phyloP scores from a whole-genome alignment of 345 rosid genomes.

The Aquilaria malaccensis region DNA sequence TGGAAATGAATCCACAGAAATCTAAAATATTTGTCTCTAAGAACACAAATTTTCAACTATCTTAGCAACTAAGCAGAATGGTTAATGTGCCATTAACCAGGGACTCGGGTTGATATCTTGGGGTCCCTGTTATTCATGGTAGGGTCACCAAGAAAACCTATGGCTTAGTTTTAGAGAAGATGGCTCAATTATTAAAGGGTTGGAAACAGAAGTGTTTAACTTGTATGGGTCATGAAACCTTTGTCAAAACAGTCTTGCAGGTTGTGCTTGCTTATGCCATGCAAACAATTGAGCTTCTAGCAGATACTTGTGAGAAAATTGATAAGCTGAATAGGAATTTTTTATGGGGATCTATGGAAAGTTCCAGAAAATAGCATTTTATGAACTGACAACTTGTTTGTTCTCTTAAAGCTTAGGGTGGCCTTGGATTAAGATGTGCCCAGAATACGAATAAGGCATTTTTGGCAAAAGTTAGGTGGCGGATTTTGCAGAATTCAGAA shows the following conservation, averaged over 20 bases:
- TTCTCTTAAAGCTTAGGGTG: background rate
- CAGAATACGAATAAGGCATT: background rate
- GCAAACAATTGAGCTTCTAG: background rate
- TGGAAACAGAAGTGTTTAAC: background rate
- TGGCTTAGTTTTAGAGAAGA: background rate
- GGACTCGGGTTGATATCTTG: background rate
- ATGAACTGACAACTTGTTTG: background rate
- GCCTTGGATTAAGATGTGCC: background rate
- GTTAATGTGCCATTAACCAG: background rate
- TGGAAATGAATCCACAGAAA: background rate
- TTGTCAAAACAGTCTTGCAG: background rate
- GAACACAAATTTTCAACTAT: background rate
- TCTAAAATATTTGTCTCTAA: background rate
- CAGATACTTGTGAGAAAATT: background rate
- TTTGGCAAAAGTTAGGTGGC: background rate
- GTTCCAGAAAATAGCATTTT: background rate
- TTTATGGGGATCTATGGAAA: background rate
- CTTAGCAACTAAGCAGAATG: background rate
- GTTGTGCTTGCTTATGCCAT: background rate
- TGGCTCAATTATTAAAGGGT: background rate
- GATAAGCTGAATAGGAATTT: background rate
- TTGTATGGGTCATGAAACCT: background rate
- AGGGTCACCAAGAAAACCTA: background rate
- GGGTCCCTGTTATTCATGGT: background rate
- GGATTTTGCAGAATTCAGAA: no score